Evolutionary conservation across 768 basidiomycete species (phyloP).

Genomic region (Hericium rajendrae): DNA sequence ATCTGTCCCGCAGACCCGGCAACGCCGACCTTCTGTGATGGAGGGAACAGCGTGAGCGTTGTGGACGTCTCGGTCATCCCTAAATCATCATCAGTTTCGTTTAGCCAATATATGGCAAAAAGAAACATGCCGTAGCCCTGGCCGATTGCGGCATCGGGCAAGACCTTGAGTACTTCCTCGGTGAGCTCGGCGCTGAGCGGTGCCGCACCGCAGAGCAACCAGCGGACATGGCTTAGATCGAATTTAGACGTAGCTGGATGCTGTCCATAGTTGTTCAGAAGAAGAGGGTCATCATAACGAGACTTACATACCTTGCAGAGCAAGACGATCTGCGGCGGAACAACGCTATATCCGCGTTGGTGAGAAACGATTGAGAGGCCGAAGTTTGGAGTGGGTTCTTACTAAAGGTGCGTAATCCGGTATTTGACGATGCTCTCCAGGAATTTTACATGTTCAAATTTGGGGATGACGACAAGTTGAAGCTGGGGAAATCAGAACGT

Average conservation of each 20-base stretch:
- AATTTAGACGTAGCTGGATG: constrained; percentile 22
- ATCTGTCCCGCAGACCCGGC: constrained; percentile 37
- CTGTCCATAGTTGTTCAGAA: constrained; percentile 5
- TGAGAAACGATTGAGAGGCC: background rate
- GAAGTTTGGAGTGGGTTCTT: background rate
- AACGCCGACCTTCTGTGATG: constrained; percentile 35
- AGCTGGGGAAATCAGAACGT: constrained; percentile 10
- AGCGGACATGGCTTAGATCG: constrained; percentile 19
- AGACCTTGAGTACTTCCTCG: constrained; percentile 34
- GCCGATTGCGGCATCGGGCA: constrained; percentile 48
- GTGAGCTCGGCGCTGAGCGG: constrained; percentile 25
- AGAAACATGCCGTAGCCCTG: constrained; percentile 43
- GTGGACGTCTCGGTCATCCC: constrained; percentile 66
- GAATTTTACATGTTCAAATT: constrained; percentile 24
- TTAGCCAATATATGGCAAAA: background rate
- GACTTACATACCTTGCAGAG: constrained; percentile 20
- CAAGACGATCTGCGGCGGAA: constrained; percentile 23
- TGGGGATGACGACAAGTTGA: constrained; percentile 22
- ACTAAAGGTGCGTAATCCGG: constrained; percentile 25
- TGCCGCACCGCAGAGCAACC: constrained; percentile 25
- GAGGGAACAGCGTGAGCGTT: constrained; percentile 39
- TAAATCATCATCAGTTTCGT: constrained; percentile 15
- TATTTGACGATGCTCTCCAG: constrained; percentile 25
- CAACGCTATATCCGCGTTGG: constrained; percentile 7
- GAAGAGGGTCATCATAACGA: background rate